Conservation (phyloP, 2,329 filamentous ascomycete genomes). For the Nigrospora osmanthi region DNA sequence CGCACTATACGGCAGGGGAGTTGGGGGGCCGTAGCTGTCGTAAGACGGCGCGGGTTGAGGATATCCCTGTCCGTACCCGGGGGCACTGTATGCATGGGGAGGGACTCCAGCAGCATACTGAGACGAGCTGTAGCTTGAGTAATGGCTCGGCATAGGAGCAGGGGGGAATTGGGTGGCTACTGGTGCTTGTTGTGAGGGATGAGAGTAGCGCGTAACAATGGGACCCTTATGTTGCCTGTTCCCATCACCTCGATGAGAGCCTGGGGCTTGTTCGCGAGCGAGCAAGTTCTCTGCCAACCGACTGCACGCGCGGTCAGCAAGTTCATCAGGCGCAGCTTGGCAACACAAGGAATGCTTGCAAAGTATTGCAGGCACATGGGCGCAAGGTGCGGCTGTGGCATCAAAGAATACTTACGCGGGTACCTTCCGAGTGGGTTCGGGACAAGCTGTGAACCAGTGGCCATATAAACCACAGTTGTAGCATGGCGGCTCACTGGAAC, state of each 20-base stretch:
- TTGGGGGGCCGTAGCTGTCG: neutral
- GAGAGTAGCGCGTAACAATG: constrained; percentile 22
- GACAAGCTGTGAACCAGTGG: constrained; percentile 23
- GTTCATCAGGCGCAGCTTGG: too few species aligned
- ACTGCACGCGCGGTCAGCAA: too few species aligned
- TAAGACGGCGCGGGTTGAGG: constrained; percentile 1
- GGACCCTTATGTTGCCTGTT: constrained; percentile 19
- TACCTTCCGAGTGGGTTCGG: constrained; percentile 21
- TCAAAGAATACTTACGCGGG: constrained; percentile 20
- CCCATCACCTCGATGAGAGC: constrained; percentile 9
- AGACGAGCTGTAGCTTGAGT: too few species aligned
- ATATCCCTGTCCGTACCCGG: neutral
- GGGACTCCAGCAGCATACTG: too few species aligned
- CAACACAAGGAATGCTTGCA: too few species aligned
- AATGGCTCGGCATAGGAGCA: constrained; percentile 22
- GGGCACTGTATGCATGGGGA: constrained; percentile 24
- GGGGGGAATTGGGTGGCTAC: constrained; percentile 8
- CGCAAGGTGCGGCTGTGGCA: neutral
- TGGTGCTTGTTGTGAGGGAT: constrained; percentile 11
- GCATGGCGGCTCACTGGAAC: constrained; percentile 10
- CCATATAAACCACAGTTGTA: constrained; percentile 25
- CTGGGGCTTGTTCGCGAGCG: constrained; percentile 11
- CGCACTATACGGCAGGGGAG: neutral
- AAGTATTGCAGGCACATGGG: too few species aligned
- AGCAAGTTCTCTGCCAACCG: too few species aligned